Evolutionary conservation across 176 grass and related monocot species (phyloP).

Genomic region (Cymbopogon citratus): DNA sequence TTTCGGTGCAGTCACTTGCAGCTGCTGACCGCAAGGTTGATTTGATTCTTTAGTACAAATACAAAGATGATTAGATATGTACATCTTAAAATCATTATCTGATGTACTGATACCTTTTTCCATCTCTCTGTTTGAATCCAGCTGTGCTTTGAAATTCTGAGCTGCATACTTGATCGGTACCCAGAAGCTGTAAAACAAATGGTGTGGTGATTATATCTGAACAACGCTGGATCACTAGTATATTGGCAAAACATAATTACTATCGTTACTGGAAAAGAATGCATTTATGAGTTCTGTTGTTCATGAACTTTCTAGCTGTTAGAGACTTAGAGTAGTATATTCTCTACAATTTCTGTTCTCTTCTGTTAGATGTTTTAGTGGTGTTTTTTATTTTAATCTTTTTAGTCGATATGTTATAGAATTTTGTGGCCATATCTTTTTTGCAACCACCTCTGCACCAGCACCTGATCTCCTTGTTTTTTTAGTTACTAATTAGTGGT

Average conservation of each 20-base stretch:
- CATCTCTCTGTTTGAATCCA: conserved; percentile 40
- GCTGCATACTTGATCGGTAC: conserved; percentile 55
- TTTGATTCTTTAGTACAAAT: conserved; percentile 23
- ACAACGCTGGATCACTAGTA: neutral
- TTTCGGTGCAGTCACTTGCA: conserved; percentile 72
- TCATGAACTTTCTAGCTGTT: neutral
- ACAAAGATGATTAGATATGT: conserved; percentile 14
- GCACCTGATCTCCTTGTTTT: neutral
- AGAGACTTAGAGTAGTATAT: neutral
- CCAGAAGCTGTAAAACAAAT: conserved; percentile 53
- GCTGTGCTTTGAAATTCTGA: conserved; percentile 77
- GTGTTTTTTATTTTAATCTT: neutral
- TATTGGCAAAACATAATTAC: conserved; percentile 9
- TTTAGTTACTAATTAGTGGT: neutral
- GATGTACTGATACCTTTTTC: conserved; percentile 17
- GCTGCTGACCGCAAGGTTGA: conserved; percentile 78
- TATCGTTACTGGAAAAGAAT: neutral
- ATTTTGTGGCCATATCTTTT: neutral
- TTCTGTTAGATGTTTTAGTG: neutral
- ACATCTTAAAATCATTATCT: conserved; percentile 9
- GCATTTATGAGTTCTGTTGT: conserved; percentile 5
- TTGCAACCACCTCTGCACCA: neutral
- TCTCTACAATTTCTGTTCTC: neutral
- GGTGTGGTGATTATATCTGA: conserved; percentile 39
- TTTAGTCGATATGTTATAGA: neutral